Evolutionary conservation across 495 filamentous ascomycete species (phyloP), one percentile per base, ranked within the genome.

Genomic region (Letharia columbiana): DNA sequence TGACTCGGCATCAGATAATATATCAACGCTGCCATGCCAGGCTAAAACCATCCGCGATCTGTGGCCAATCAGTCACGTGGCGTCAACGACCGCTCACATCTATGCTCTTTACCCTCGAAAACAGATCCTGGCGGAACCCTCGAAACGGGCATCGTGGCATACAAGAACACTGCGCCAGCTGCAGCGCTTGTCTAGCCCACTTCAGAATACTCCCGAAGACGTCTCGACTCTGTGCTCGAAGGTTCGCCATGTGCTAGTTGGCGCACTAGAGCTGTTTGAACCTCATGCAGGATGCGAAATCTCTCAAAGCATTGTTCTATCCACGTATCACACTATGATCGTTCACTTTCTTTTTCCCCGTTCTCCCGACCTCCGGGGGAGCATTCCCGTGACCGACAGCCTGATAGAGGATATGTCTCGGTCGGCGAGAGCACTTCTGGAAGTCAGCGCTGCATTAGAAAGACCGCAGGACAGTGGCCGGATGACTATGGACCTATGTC

Each of bases 341-440:
- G 52, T 71, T 9, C 66, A 72, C 20, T 61, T 72, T 7, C 70
- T 72, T 12, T 72, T 72, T 41, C 70, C 70, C n/a, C 68, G 69
- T 35, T 45, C 50, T 28, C 33, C 47, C 18, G 40, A 54, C 10
- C 20, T 44, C 33, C 44, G 37, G 31, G 41, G 63, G 40, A 56
- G 42, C 18, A 44, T 54, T 17, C 56, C 49, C 9, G 62, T 72
- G 31, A 62, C 66, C 47, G 66, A 66, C 3, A 42, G 54, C 33
- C 57, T 68, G 47, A 39, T 72, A 28, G 61, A 69, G 2, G 62
- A 67, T 39, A 62, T 69, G n/a, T 42, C n/a, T 56, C 45, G 41
- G 23, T 71, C 70, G 28, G 61, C 66, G 20, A 63, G 50, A 61
- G 61, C 61, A 23, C 58, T 62, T 28, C 40, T 56, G n/a, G 47